A percentile compares a stretch with the other conserved stretches of the same genome.
phyloP scores from a whole-genome alignment of 192 early-diverging fungal species.

The Radiomyces spectabilis region DNA sequence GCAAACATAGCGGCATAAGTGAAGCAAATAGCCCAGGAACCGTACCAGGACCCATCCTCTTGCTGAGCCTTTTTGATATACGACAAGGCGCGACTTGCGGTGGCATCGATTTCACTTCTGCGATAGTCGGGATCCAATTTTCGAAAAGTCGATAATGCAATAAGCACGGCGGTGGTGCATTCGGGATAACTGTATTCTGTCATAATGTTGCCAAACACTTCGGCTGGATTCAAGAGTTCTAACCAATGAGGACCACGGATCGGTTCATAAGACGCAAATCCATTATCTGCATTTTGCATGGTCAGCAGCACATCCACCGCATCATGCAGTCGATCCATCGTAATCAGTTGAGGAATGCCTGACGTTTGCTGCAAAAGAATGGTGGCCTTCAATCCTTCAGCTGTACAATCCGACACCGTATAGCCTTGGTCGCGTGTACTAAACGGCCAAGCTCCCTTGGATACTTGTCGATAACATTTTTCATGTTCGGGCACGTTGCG shows the following conservation, averaged over 20 bases:
- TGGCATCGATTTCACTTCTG: conserved; percentile 61
- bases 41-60: conserved; percentile 88
- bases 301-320: conserved; percentile 85
- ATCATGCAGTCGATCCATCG: conserved; percentile 66
- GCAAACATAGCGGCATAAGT: conserved; percentile 96
- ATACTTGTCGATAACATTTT: conserved; percentile 71
- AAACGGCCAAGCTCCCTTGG: conserved; percentile 96
- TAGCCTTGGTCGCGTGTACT: conserved; percentile 89
- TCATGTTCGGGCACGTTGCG: conserved; percentile 58
- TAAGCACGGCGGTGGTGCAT: conserved; percentile 90
- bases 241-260: conserved; percentile 73
- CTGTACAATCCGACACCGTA: conserved; percentile 93
- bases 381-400: conserved; percentile 85
- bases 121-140: conserved; percentile 78
- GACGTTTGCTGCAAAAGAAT: conserved; percentile 61
- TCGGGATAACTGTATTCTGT: conserved; percentile 96
- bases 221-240: conserved; percentile 90
- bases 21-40: conserved; percentile 96
- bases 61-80: conserved; percentile 72
- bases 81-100: conserved; percentile 47
- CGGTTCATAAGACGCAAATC: conserved; percentile 90
- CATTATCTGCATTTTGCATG: conserved; percentile 90
- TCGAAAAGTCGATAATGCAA: conserved; percentile 73
- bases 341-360: conserved; percentile 49
- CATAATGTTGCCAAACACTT: conserved; percentile 98